Evolutionary conservation across 495 filamentous ascomycete species (phyloP), one percentile per base, ranked within the genome.

Genomic region (Talaromyces trachyspermus): DNA sequence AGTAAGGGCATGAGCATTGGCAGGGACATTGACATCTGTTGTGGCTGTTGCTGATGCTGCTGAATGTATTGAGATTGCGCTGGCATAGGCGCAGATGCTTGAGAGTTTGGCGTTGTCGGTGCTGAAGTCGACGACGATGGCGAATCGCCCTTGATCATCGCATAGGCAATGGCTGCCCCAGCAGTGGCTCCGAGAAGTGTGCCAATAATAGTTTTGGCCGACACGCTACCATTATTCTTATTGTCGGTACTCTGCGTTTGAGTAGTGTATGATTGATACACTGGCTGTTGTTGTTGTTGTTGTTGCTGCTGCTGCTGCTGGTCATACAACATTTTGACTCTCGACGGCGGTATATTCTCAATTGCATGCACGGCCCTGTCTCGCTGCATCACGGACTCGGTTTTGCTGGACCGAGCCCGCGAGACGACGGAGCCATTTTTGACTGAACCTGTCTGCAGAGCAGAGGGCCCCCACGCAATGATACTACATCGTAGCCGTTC

Each of bases 141-240:
- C 3, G 50, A 73, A 54, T 58, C 84, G 22, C 71, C 63, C 51
- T 72, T 80, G 47, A 74, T 68, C 68, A 86, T 81, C 27, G 83
- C 80, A 59, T 90, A 91, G 1, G 85, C 83, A 29, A 89, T 58
- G 0, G 81, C 84, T 11, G 83, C 85, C 41, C 84, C 88, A 2
- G 84, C 78, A 7, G 84, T 85, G 14, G 83, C 88, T 18, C 85
- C 88, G 5, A 88, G 77, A 38, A 89, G 74, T 3, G 84, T 84
- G 8, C 86, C 87, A 6, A 92, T 71, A 20, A 94, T 66, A 2
- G 80, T 81, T 51, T 72, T 72, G 18, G 69, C 68, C 14, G 62
- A 60, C 42, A 60, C 70, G 46, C 59, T 63, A 19, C 60, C 60
- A 43, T 74, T 68, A 26, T 68, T 70, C 14, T 51, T 40, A 38